phyloP scores from a whole-genome alignment of 2,329 filamentous ascomycete genomes.

The Hymenoscyphus infarciens region DNA sequence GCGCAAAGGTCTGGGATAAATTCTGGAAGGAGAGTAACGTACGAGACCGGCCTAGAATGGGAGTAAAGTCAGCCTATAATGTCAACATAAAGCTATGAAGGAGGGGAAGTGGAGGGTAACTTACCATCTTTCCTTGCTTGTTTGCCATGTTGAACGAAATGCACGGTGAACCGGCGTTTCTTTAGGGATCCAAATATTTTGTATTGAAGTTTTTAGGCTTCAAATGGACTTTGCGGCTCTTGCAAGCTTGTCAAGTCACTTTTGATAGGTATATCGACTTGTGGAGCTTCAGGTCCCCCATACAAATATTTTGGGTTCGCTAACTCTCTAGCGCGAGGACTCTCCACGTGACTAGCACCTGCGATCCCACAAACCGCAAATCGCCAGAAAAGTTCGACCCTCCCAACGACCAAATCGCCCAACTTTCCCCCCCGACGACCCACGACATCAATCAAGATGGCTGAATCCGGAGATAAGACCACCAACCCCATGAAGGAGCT shows the following conservation, averaged over 20 bases:
- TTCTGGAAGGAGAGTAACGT: slow-evolving; percentile 41
- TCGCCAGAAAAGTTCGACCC: slow-evolving; percentile 5
- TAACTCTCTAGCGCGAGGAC: background rate
- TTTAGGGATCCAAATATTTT: slow-evolving; percentile 34
- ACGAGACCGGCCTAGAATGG: slow-evolving; percentile 65
- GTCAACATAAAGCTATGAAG: slow-evolving; percentile 48
- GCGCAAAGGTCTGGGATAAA: slow-evolving; percentile 36
- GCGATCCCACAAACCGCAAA: slow-evolving; percentile 12
- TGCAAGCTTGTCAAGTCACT: slow-evolving; percentile 26
- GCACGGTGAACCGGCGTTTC: slow-evolving; percentile 38
- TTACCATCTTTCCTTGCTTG: slow-evolving; percentile 99
- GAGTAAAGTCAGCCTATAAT: slow-evolving; percentile 55
- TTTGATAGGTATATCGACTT: slow-evolving; percentile 17
- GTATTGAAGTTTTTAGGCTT: slow-evolving; percentile 35
- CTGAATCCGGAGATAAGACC: slow-evolving; percentile 81
- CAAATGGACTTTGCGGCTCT: slow-evolving; percentile 31
- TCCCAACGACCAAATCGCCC: slow-evolving; percentile 20
- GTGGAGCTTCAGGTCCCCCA: background rate
- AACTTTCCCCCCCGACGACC: slow-evolving; percentile 16
- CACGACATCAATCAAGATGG: slow-evolving; percentile 39
- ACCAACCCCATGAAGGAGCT: slow-evolving; percentile 99
- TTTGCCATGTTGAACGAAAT: slow-evolving; percentile 63
- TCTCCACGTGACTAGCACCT: background rate
- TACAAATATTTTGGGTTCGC: slow-evolving; percentile 2
- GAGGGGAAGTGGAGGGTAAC: slow-evolving; percentile 42